These are phyloP conservation scores for Furcasterigmium furcatum DNA, from an alignment of 2,329 filamentous ascomycete species.

Conservation along the genomic window DNA sequence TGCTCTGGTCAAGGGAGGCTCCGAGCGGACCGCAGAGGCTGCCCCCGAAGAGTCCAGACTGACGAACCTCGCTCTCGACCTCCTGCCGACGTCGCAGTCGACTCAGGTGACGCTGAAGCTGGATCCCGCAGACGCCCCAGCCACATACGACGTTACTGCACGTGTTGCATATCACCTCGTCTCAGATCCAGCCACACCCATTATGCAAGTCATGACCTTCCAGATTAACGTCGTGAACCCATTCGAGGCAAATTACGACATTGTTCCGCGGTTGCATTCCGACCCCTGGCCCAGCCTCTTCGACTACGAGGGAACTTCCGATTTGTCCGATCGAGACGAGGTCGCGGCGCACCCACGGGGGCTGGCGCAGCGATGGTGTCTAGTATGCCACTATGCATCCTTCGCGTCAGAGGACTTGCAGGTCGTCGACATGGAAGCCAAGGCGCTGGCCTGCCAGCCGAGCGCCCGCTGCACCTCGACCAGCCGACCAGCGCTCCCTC, in stretches of 20 bases:
- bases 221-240: conserved; percentile 74
- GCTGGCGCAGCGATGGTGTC: conserved; percentile 75
- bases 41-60: conserved; percentile 39
- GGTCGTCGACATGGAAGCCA: conserved; percentile 60
- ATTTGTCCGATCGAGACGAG: conserved; percentile 26
- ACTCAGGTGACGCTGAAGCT: conserved; percentile 43
- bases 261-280: conserved; percentile 73
- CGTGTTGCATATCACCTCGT: conserved; percentile 75
- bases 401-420: conserved; percentile 71
- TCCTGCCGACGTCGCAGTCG: conserved; percentile 42
- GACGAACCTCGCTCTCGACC: conserved; percentile 38
- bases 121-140: conserved; percentile 46
- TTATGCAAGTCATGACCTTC: conserved; percentile 68
- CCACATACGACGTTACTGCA: conserved; percentile 65
- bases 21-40: conserved; percentile 24
- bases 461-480: conserved; percentile 55
- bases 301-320: conserved; percentile 48
- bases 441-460: conserved; percentile 57
- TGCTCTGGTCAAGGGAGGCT: conserved; percentile 31
- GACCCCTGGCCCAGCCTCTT: conserved; percentile 89
- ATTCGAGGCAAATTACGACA: conserved; percentile 89
- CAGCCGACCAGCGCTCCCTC: conserved; percentile 32
- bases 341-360: conserved; percentile 42
- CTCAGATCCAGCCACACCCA: conserved; percentile 76
- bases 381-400: conserved; percentile 71